phyloP scores from a whole-genome alignment of 2,329 filamentous ascomycete genomes.

The Elsinoe necatrix region DNA sequence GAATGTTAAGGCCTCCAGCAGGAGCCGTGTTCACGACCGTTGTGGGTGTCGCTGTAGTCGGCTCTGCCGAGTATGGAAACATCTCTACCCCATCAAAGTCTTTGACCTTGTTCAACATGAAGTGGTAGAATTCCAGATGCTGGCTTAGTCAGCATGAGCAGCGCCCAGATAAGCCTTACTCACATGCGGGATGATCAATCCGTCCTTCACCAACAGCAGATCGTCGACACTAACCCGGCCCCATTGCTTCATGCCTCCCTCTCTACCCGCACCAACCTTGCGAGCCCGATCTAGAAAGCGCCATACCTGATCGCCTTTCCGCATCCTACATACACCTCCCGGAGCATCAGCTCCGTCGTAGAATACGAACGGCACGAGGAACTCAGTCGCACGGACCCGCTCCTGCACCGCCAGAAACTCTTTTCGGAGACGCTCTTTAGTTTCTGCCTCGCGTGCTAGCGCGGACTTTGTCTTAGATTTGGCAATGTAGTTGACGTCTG shows the following conservation, averaged over 20 bases:
- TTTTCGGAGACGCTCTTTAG: conserved; percentile 63
- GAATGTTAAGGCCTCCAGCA: conserved; percentile 17
- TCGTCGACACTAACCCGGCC: conserved; percentile 91
- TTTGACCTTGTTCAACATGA: conserved; percentile 77
- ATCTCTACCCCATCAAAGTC: conserved; percentile 61
- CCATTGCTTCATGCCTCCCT: conserved; percentile 67
- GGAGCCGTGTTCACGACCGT: neutral
- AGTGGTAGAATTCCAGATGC: conserved; percentile 98
- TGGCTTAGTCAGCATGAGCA: conserved; percentile 33
- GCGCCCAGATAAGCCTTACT: conserved; percentile 35
- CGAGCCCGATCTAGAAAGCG: conserved; percentile 84
- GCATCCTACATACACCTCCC: conserved; percentile 73
- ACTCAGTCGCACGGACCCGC: conserved; percentile 77
- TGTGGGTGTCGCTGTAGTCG: conserved; percentile 36
- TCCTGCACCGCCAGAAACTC: conserved; percentile 80
- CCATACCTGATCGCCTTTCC: conserved; percentile 91
- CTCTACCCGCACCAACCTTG: conserved; percentile 74
- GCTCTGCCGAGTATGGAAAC: conserved; percentile 62
- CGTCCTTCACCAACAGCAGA: conserved; percentile 81
- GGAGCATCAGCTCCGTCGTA: conserved; percentile 90
- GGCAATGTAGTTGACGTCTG: conserved; percentile 55
- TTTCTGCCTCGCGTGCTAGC: conserved; percentile 68
- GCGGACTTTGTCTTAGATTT: conserved; percentile 69
- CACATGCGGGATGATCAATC: conserved; percentile 90
- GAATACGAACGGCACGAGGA: conserved; percentile 90